A percentile compares a stretch with the other conserved stretches of the same genome.
Conservation (phyloP, 768 basidiomycete genomes). For the Kwoniella sp. region DNA sequence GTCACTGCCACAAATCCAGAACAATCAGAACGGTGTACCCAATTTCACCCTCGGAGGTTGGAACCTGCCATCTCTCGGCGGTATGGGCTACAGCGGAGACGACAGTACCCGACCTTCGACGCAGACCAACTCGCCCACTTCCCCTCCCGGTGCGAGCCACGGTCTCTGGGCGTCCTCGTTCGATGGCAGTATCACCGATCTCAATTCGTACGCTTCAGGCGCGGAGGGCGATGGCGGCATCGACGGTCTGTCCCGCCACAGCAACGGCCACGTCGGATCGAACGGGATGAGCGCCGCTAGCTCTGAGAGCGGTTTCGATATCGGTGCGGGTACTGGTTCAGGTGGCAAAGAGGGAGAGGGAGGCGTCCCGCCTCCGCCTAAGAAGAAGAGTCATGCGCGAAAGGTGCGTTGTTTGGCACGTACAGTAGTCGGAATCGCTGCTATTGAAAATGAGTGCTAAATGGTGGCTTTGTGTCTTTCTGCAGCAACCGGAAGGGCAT, state of each 20-base stretch:
- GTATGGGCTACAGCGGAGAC: not conserved
- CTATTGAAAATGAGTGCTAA: conserved; percentile 10
- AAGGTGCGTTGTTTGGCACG: too few relatives aligned
- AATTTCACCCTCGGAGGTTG: not conserved
- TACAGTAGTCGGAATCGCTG: not conserved
- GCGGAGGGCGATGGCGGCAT: conserved; percentile 29
- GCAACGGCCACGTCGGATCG: too few relatives aligned
- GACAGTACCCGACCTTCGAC: conserved; percentile 13
- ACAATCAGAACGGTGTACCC: not conserved
- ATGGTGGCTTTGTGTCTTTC: not conserved
- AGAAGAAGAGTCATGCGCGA: conserved; percentile 55
- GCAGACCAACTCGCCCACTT: conserved; percentile 15
- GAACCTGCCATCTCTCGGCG: not conserved
- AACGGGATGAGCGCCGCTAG: conserved; percentile 13
- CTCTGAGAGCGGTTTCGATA: conserved; percentile 11
- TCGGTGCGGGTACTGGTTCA: not conserved
- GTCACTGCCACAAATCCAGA: not conserved
- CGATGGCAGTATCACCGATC: conserved; percentile 13
- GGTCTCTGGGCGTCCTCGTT: conserved; percentile 10
- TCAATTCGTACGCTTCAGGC: conserved; percentile 7
- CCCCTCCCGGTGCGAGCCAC: not conserved
- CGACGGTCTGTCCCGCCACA: not conserved
- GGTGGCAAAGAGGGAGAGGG: conserved; percentile 6
- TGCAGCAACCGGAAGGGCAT: conserved; percentile 55
- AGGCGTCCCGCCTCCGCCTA: conserved; percentile 39